Evolutionary conservation across 2,329 filamentous ascomycete genomes (phyloP).

Genomic region (Colletotrichum chlorophyti): DNA sequence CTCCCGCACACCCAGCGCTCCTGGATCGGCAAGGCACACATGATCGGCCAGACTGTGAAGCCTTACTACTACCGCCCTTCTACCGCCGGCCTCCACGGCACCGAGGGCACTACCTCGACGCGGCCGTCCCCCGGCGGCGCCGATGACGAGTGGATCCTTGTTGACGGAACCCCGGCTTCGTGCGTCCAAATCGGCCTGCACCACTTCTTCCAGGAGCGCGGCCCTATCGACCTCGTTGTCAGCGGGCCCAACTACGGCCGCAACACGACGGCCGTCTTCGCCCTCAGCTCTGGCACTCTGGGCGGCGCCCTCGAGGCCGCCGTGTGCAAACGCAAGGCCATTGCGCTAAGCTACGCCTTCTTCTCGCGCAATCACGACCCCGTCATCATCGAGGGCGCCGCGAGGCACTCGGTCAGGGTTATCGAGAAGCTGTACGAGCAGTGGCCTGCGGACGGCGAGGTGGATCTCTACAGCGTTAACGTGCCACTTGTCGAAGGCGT

Average conservation of each 20-base stretch:
- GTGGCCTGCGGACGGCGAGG: constrained; percentile 70
- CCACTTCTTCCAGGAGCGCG: constrained; percentile 77
- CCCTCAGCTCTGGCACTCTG: constrained; percentile 78
- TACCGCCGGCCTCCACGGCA: constrained; percentile 43
- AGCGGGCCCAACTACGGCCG: constrained; percentile 84
- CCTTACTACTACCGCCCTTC: constrained; percentile 80
- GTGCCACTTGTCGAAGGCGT: constrained; percentile 84
- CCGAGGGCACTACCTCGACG: constrained; percentile 71
- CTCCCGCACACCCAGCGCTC: constrained; percentile 91
- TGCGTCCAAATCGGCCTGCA: constrained; percentile 84
- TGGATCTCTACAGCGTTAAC: constrained; percentile 91
- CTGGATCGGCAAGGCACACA: constrained; percentile 98
- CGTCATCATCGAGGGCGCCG: constrained; percentile 79
- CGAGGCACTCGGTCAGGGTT: constrained; percentile 74
- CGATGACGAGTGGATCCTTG: constrained; percentile 80
- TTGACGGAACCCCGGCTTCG: constrained; percentile 81
- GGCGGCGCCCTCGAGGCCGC: constrained; percentile 81
- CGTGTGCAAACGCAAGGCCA: constrained; percentile 70
- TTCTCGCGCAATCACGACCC: constrained; percentile 86
- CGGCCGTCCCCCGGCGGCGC: constrained; percentile 54
- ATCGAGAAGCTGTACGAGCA: constrained; percentile 80
- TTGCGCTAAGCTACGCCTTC: constrained; percentile 92
- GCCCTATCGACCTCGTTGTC: constrained; percentile 77
- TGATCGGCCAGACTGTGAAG: constrained; percentile 87
- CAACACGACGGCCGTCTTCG: constrained; percentile 82